Base-by-base conservation (phyloP, 345 rosid genomes). In the Erodium maritimum region DNA sequence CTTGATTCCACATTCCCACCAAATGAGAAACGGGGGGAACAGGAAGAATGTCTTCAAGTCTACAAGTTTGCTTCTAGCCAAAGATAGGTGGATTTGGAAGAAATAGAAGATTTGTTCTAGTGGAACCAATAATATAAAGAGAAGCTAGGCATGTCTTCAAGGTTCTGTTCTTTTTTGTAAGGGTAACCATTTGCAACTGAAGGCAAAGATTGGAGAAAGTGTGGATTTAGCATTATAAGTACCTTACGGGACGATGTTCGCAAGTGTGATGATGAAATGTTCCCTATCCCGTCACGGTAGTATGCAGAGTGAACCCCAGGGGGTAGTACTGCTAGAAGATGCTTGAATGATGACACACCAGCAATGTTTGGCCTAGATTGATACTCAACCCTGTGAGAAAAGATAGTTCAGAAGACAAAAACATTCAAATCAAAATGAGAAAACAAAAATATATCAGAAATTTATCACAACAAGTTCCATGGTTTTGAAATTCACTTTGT, bases 241-340 rank as follows among this genome's bases (percentile, higher is more conserved):
- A 87, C 87, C 96, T 83, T 82, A 29, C 54, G 60, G 21, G 64
- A 76, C 62, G 77, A 88, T n/a, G 79, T 69, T 63, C 91, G 93
- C 55, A 91, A 77, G 68, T 76, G 95, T 51, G 98, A 91, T 17
- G 90, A 75, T 23, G 98, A 91, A 76, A 91, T 84, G 78, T 88
- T 88, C 61, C 99, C 99, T 11, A 94, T 94, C 51, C 78, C 81
- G 75, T 94, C 99, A 57, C 99, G 78, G 68, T 87, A 90, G 77
- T 94, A 94, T 56, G 88, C 97, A 62, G 97, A 90, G 75, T 87
- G 95, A 62, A 90, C 99, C 61, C 82, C 80, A 56, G 97, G 96
- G 18, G 99, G 99, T 37, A 94, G 82, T 59, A 79, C 77, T 69
- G 88, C 95, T 61, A 90, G 69, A 61, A 94, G 93, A 65, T 68